Conservation (phyloP, 176 grass and related monocot genomes). For the Oropetium thomaeum region DNA sequence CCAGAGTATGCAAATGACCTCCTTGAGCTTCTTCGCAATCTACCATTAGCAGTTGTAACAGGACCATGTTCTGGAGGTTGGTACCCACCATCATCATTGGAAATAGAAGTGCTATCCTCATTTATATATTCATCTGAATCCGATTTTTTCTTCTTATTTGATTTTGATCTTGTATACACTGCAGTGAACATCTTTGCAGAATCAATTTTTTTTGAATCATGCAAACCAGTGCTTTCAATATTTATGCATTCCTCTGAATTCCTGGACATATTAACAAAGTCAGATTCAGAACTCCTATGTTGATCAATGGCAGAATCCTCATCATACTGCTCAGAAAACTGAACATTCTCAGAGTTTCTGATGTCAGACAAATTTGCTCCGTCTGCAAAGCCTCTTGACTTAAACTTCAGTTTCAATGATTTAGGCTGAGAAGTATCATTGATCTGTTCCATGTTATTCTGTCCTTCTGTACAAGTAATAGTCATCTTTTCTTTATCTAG, state of each 20-base stretch:
- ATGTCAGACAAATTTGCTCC: conserved; percentile 35
- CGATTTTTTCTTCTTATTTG: conserved; percentile 50
- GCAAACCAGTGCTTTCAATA: conserved; percentile 31
- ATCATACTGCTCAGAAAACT: conserved; percentile 34
- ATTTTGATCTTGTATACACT: conserved; percentile 78
- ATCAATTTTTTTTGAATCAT: conserved; percentile 46
- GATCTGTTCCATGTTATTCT: conserved; percentile 30
- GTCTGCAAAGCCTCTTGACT: conserved; percentile 53
- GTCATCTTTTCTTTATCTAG: conserved; percentile 19
- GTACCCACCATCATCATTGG: conserved; percentile 59
- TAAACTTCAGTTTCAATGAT: conserved; percentile 61
- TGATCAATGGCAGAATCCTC: conserved; percentile 45
- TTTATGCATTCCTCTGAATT: conserved; percentile 28
- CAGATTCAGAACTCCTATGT: conserved; percentile 20
- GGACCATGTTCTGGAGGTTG: conserved; percentile 47
- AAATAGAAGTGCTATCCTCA: conserved; percentile 71
- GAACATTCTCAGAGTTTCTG: conserved; percentile 12
- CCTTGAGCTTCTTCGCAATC: conserved; percentile 53
- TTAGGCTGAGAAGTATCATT: conserved; percentile 35
- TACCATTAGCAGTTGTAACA: conserved; percentile 44
- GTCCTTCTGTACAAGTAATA: conserved; percentile 26
- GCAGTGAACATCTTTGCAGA: conserved; percentile 47
- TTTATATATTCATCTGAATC: conserved; percentile 51
- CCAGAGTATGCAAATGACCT: conserved; percentile 31
- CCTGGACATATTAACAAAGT: conserved; percentile 31